These are phyloP conservation scores for Isoetes engelmannii DNA, from an alignment of 83 land plant species.

Conservation along the genomic window DNA sequence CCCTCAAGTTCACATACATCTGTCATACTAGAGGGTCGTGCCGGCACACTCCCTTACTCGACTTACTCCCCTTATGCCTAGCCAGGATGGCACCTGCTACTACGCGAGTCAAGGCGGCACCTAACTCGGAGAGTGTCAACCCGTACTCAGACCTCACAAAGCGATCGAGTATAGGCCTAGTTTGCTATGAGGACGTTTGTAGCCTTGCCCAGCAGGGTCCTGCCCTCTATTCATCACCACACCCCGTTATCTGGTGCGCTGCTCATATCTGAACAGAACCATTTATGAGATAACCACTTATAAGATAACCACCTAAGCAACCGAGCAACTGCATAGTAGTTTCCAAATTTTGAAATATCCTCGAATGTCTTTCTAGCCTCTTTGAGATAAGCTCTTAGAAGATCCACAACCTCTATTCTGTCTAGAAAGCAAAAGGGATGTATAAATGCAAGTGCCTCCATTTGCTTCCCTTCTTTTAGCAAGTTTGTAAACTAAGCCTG, in stretches of 20 bases:
- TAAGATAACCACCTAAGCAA: too few relatives aligned
- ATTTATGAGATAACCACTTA: background rate
- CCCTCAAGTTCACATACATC: too few relatives aligned
- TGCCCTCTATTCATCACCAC: too few relatives aligned
- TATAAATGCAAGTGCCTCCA: conserved; percentile 84
- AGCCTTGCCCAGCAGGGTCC: background rate
- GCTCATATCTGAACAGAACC: background rate
- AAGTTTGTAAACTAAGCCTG: conserved; percentile 78
- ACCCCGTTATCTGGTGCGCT: background rate
- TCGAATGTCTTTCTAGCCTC: conserved; percentile 67
- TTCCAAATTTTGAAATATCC: conserved; percentile 43
- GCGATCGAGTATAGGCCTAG: too few relatives aligned
- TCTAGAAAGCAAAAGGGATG: conserved; percentile 69
- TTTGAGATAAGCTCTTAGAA: conserved; percentile 77
- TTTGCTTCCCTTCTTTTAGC: conserved; percentile 75
- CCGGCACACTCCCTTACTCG: too few relatives aligned
- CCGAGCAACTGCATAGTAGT: conserved; percentile 38
- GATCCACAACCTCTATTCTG: conserved; percentile 61
- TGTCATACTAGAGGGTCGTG: too few relatives aligned
- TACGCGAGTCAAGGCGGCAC: too few relatives aligned
- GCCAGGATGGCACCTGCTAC: too few relatives aligned
- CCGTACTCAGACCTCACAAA: too few relatives aligned
- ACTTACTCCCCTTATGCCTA: too few relatives aligned
- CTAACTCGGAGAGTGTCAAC: too few relatives aligned
- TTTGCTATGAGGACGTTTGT: too few relatives aligned